phyloP scores from a whole-genome alignment of 306 rosid species.

The Acacia crassicarpa region DNA sequence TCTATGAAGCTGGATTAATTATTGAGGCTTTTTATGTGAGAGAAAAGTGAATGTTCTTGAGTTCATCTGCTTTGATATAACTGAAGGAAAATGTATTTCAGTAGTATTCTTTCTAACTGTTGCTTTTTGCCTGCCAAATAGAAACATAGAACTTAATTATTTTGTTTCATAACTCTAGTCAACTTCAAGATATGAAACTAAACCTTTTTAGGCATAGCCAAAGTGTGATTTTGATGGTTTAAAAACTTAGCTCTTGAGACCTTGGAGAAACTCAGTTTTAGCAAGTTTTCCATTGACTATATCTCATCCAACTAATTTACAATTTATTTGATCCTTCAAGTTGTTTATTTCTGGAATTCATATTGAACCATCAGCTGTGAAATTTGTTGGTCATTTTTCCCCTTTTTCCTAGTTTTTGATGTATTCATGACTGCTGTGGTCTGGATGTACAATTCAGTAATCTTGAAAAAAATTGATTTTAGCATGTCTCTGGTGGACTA shows the following conservation, averaged over 20 bases:
- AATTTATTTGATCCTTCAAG: neutral
- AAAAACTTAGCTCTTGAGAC: constrained; percentile 13
- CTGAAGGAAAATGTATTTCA: constrained; percentile 3
- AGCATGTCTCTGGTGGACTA: constrained; percentile 7
- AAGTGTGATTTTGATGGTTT: constrained; percentile 6
- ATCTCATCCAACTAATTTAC: neutral
- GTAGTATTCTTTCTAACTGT: constrained; percentile 3
- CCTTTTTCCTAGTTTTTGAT: neutral
- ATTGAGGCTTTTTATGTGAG: constrained; percentile 13
- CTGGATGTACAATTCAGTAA: neutral
- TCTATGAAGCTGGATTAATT: constrained; percentile 9
- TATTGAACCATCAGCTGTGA: neutral
- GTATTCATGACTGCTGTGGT: neutral
- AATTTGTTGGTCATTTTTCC: neutral
- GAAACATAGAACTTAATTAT: neutral
- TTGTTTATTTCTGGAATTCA: neutral
- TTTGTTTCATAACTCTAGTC: neutral
- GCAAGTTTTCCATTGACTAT: neutral
- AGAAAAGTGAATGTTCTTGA: constrained; percentile 13
- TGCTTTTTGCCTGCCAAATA: neutral
- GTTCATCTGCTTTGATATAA: constrained; percentile 12
- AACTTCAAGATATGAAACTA: neutral
- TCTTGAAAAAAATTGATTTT: constrained; percentile 16
- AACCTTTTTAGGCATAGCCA: constrained; percentile 8
- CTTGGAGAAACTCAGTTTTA: neutral